These are phyloP conservation scores for Chaetomiaceae sp. DNA, from an alignment of 2,329 filamentous ascomycete genomes.

Conservation along the genomic window DNA sequence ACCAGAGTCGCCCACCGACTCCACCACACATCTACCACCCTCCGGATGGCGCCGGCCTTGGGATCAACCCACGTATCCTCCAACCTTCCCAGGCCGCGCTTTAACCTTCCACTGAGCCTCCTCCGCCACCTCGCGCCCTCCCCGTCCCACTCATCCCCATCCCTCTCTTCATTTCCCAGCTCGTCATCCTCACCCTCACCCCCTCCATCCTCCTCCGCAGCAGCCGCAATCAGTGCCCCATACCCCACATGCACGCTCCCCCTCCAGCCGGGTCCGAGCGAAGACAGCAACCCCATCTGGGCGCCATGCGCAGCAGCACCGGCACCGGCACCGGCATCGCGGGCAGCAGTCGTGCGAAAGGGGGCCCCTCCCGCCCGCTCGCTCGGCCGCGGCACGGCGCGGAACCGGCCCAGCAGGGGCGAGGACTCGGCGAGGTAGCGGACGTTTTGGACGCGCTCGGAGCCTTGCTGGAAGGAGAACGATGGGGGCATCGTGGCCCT, in stretches of 20 bases:
- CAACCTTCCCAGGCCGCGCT: constrained; percentile 31
- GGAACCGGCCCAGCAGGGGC: constrained; percentile 58
- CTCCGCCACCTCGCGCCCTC: constrained; percentile 23
- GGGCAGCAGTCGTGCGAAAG: not conserved
- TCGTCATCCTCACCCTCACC: constrained; percentile 28
- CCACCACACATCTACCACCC: constrained; percentile 58
- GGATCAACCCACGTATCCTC: constrained; percentile 57
- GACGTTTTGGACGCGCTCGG: constrained; percentile 43
- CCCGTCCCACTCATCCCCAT: constrained; percentile 22
- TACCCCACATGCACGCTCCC: constrained; percentile 54
- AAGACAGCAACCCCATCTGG: constrained; percentile 36
- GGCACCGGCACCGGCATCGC: not conserved
- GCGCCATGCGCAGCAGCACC: constrained; percentile 22
- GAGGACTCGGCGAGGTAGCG: constrained; percentile 44
- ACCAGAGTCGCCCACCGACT: constrained; percentile 55
- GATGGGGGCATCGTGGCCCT: constrained; percentile 48
- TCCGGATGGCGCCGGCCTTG: constrained; percentile 50
- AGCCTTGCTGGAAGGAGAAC: constrained; percentile 62
- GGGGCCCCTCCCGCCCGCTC: constrained; percentile 11
- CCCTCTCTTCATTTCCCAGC: constrained; percentile 25
- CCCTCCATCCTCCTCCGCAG: constrained; percentile 27
- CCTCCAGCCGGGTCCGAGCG: constrained; percentile 28
- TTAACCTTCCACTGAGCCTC: constrained; percentile 26
- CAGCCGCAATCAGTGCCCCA: constrained; percentile 42
- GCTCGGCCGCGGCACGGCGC: constrained; percentile 49